Percentiles rank a stretch among this genome's conserved stretches.
Evolutionary conservation across 306 rosid genomes (phyloP).

Genomic region (Astragalus glycyphyllos): DNA sequence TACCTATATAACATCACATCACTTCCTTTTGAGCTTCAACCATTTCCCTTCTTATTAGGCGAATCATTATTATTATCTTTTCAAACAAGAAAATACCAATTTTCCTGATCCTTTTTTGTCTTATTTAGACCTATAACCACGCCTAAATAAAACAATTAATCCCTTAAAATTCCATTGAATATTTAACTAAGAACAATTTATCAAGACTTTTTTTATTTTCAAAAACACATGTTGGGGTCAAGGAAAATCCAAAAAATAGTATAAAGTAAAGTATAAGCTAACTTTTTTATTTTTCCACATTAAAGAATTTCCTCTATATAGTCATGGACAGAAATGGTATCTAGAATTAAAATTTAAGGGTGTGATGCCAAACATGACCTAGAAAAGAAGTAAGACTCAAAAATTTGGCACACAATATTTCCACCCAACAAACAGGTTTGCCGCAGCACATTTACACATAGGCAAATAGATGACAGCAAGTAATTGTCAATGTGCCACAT

Average conservation of each 20-base stretch:
- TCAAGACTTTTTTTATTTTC: background rate
- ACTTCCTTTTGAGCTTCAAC: background rate
- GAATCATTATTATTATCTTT: background rate
- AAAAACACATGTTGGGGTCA: background rate
- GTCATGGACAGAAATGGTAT: no score
- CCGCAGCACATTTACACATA: conserved; percentile 7
- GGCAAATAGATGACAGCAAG: conserved; percentile 30
- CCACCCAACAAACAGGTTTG: background rate
- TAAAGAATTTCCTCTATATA: conserved; percentile 3
- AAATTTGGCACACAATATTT: conserved; percentile 19
- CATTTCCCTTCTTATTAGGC: background rate
- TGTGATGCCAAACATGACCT: conserved; percentile 10
- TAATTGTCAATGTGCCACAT: conserved; percentile 66
- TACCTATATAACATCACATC: background rate
- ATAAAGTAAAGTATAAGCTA: background rate
- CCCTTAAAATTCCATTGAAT: background rate
- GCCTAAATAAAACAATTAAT: background rate
- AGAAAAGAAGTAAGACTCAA: conserved; percentile 27
- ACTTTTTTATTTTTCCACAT: background rate
- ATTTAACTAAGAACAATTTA: background rate
- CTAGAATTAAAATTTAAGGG: no score
- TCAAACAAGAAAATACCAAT: background rate
- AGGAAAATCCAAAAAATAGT: background rate
- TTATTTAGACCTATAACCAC: background rate
- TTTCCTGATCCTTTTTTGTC: background rate